These are phyloP conservation scores for Purpureocillium lavendulum DNA, from an alignment of 2,329 filamentous ascomycete species.

Conservation along the genomic window DNA sequence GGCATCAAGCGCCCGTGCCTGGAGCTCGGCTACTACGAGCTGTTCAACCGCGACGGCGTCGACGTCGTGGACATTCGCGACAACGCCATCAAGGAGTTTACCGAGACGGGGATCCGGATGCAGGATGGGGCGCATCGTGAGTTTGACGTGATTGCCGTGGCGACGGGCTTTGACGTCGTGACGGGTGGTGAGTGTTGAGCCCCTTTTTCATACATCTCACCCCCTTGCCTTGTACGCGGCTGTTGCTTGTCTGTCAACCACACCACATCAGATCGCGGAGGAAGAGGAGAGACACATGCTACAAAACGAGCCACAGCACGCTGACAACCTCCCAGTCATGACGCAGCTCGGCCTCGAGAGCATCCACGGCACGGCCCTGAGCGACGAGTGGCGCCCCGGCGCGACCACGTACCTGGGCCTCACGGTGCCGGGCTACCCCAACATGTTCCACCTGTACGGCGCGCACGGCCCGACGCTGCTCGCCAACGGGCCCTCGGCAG, in stretches of 20 bases:
- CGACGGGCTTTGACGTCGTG: conserved; percentile 33
- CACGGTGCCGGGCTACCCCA: conserved; percentile 35
- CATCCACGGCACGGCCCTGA: conserved; percentile 25
- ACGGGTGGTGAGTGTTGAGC: conserved; percentile 20
- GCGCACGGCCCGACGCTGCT: conserved; percentile 48
- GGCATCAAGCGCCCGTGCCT: conserved; percentile 42
- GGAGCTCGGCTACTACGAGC: conserved; percentile 35
- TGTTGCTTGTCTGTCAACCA: too few species aligned
- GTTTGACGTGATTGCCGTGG: conserved; percentile 34
- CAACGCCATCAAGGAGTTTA: conserved; percentile 31
- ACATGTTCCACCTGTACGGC: conserved; percentile 47
- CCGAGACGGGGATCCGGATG: conserved; percentile 29
- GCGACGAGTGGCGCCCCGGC: conserved; percentile 32
- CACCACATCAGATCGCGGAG: too few species aligned
- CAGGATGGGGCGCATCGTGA: conserved; percentile 31
- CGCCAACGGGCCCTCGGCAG: conserved; percentile 44
- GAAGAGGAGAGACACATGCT: too few species aligned
- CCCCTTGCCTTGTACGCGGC: too few species aligned
- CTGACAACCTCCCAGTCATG: conserved; percentile 20
- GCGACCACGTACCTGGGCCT: conserved; percentile 36
- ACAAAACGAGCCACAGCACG: not conserved
- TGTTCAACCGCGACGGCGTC: conserved; percentile 35
- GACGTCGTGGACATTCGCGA: conserved; percentile 31
- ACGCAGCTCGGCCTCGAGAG: conserved; percentile 35
- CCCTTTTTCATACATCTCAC: not conserved